Conservation (phyloP, 2,329 filamentous ascomycete genomes). For the Calonectria pseudoreteaudii region DNA sequence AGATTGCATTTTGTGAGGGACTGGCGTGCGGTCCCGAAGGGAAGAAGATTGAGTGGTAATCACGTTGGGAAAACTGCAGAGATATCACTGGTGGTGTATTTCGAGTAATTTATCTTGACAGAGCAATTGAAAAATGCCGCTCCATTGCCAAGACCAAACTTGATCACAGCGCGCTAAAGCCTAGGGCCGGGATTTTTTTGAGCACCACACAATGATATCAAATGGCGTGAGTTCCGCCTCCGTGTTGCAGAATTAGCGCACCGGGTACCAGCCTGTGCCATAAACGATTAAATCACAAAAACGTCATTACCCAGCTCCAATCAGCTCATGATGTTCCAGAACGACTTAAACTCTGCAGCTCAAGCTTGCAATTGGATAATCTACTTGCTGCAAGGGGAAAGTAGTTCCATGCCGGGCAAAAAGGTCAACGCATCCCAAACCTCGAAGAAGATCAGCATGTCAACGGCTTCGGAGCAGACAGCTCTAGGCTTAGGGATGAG, state of each 20-base stretch:
- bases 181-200: not conserved
- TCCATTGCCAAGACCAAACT: constrained; percentile 30
- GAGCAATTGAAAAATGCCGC: not conserved
- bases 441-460: constrained; percentile 7
- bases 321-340: not conserved
- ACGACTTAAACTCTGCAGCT: not conserved
- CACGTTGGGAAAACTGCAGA: not conserved
- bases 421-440: not conserved
- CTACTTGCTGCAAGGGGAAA: not conserved
- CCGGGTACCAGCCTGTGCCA: not conserved
- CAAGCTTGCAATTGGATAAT: not conserved
- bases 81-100: too few species aligned
- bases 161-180: constrained; percentile 41
- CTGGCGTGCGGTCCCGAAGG: constrained; percentile 5
- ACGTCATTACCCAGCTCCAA: not conserved
- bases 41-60: constrained; percentile 15
- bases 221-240: not conserved
- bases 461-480: not conserved
- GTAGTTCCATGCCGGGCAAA: not conserved
- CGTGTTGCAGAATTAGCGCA: not conserved
- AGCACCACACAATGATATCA: not conserved
- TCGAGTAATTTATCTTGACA: too few species aligned
- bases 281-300: not conserved
- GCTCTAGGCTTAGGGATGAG: not conserved
- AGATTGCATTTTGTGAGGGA: constrained; percentile 21